Evolutionary conservation across 345 rosid genomes (phyloP).

Genomic region (Eucalyptus pauciflora): DNA sequence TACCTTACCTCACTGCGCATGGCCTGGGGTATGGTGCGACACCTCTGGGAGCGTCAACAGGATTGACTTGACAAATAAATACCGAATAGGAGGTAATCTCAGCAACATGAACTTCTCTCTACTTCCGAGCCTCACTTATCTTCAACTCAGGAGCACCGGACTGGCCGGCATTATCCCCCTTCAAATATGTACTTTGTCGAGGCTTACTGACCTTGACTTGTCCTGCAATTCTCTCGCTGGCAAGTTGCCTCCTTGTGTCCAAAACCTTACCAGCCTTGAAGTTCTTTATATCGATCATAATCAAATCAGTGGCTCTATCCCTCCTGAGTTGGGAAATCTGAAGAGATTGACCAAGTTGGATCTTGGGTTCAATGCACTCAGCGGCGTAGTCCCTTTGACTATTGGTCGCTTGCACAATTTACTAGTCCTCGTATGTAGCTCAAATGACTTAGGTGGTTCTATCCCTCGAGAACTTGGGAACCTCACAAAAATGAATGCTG

Average conservation of each 20-base stretch:
- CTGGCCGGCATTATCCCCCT: not conserved
- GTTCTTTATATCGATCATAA: not conserved
- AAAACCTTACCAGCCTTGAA: not conserved
- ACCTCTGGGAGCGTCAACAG: fast-evolving
- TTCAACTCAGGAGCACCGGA: not conserved
- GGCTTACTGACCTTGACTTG: not conserved
- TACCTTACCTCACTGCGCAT: fast-evolving
- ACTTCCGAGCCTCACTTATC: not conserved
- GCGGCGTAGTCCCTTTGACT: not conserved
- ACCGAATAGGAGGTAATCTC: not conserved
- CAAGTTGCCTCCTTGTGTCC: not conserved
- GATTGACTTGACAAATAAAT: fast-evolving
- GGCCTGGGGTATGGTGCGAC: not conserved
- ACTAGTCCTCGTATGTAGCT: fast-evolving
- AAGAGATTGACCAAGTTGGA: not conserved
- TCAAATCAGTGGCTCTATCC: not conserved
- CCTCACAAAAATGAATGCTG: fast-evolving
- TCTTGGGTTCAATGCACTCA: not conserved
- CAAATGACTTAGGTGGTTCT: not conserved
- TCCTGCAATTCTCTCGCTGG: not conserved
- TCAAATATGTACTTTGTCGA: not conserved
- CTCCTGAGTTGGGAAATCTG: not conserved
- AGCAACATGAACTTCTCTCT: constrained; percentile 3
- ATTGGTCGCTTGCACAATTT: not conserved
- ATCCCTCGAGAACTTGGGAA: not conserved